A percentile compares a stretch with the other conserved stretches of the same genome.
Conservation (phyloP, 495 filamentous ascomycete genomes). For the Penicillium roqueforti region DNA sequence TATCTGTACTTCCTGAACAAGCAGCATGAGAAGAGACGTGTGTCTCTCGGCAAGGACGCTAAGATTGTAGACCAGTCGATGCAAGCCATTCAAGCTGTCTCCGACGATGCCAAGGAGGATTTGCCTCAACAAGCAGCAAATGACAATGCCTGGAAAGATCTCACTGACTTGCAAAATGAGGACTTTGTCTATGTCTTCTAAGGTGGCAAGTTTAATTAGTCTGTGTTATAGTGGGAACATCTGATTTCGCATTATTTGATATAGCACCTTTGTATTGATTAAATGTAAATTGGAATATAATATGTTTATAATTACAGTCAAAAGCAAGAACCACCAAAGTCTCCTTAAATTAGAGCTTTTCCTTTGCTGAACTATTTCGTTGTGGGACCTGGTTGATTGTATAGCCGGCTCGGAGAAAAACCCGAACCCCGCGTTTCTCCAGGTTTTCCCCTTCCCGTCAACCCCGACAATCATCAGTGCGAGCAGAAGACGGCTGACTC, state of each 20-base stretch:
- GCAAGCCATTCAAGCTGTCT: constrained; percentile 38
- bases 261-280: not conserved
- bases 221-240: not conserved
- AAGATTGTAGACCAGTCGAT: constrained; percentile 38
- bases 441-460: constrained; percentile 17
- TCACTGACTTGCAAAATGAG: constrained; percentile 53
- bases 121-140: constrained; percentile 38
- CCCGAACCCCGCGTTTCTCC: constrained; percentile 32
- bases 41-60: constrained; percentile 47
- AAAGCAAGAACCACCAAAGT: not conserved
- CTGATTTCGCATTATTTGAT: not conserved
- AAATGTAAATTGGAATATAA: not conserved
- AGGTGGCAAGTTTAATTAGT: not conserved
- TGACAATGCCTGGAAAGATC: constrained; percentile 52
- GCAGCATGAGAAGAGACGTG: constrained; percentile 45
- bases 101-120: constrained; percentile 36
- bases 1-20: constrained; percentile 50
- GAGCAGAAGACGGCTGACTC: not conserved
- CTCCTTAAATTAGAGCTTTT: not conserved
- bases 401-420: constrained; percentile 19
- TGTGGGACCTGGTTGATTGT: not conserved
- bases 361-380: too few species aligned
- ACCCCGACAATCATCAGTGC: not conserved
- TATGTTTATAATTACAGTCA: not conserved
- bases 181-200: constrained; percentile 59